Base-by-base conservation (phyloP, 176 grass and related monocot species). In the Olyra latifolia region DNA sequence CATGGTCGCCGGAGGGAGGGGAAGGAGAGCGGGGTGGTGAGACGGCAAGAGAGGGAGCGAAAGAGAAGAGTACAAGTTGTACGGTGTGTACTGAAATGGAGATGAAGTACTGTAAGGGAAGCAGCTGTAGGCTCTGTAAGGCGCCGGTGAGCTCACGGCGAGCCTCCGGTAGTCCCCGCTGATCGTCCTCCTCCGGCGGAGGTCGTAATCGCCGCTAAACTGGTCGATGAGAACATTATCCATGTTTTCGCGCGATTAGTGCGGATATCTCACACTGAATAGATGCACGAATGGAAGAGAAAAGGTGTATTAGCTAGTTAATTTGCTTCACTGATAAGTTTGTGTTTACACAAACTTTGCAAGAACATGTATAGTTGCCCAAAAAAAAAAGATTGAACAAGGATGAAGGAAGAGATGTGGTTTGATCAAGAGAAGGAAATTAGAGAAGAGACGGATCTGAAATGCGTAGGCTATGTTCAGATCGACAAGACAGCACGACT, bases 181-280 rank as follows among this genome's bases (percentile, higher is more conserved):
- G 25, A 5, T 25, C 28, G 45, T 29, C 72, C 72, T 25, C 70
- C 71, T 72, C 38, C 14, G 39, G 10, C 27, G 58, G 67, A 66
- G 4, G 47, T 72, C 61, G 19, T 83, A 77, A 5, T 80, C 48
- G 2, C 86, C 62, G 4, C 59, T 16, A 4, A 67, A 78, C 4
- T 58, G 74, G 41, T 83, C 66, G 65, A 88, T 19, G 48, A 88
- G 59, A 63, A 66, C 49, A 57, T 83, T 41, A 16, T 88, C 80
- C 86, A 83, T 87, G 35, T 61, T 48, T 11, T 7, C 32, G 28
- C 8, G 20, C 8, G 25, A 56, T 56, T 10, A 10, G 19, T 5
- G 8, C 16, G 49, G 16, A 49, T 49, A 16, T 17, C 10, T 45
- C 0, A 4, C 6, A 15, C 17, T 0, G 38, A 43, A n/a, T n/a